Percentiles rank a stretch among this genome's conserved stretches.
Evolutionary conservation across 106 monocot genomes (phyloP).

Genomic region (Dendrobium huoshanense): DNA sequence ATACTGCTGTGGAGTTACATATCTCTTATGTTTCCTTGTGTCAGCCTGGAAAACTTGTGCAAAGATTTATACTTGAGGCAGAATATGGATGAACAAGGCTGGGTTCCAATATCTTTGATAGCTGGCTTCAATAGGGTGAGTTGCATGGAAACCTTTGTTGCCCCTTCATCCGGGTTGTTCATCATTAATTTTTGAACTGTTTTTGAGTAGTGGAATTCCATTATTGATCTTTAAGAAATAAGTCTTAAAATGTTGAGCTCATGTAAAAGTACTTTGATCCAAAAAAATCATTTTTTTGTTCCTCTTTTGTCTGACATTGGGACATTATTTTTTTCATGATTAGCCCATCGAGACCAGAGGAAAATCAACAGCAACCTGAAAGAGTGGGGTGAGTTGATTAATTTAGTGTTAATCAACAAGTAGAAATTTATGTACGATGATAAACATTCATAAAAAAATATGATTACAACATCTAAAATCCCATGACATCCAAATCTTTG

Average conservation of each 20-base stretch:
- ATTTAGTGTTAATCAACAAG: too few relatives aligned
- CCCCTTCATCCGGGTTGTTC: background rate
- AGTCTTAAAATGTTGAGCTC: background rate
- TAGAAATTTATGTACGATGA: too few relatives aligned
- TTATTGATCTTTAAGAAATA: background rate
- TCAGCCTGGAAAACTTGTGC: conserved; percentile 75
- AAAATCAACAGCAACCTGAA: too few relatives aligned
- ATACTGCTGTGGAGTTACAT: background rate
- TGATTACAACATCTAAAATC: too few relatives aligned
- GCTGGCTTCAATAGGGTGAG: conserved; percentile 80
- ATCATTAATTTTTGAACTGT: background rate
- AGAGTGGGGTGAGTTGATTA: too few relatives aligned
- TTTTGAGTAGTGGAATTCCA: background rate
- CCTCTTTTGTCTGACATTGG: background rate
- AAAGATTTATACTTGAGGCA: conserved; percentile 66
- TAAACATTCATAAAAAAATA: too few relatives aligned
- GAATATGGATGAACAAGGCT: conserved; percentile 89
- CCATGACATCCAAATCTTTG: too few relatives aligned
- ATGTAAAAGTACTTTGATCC: background rate
- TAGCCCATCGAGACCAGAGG: too few relatives aligned
- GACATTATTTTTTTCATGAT: background rate
- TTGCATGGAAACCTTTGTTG: conserved; percentile 1
- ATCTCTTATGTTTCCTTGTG: conserved; percentile 13
- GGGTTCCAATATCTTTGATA: conserved; percentile 80
- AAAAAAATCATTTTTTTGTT: background rate